Conservation (phyloP, 1,284 basidiomycete genomes). For the Ceratobasidium sp. region DNA sequence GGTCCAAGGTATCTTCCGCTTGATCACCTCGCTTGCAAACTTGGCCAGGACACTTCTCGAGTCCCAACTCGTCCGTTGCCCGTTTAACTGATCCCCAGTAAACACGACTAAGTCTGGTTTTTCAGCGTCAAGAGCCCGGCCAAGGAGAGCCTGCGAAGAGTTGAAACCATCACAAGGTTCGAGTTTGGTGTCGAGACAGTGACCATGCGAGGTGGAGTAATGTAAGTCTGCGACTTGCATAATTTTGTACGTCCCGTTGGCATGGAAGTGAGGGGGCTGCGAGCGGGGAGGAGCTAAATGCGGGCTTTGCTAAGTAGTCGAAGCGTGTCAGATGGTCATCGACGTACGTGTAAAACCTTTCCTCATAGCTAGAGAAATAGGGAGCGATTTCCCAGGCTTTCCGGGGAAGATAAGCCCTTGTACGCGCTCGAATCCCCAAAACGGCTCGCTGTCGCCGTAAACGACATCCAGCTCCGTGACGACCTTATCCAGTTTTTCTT, state of each 20-base stretch:
- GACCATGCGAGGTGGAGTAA: constrained; percentile 74
- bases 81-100: constrained; percentile 83
- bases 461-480: constrained; percentile 89
- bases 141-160: constrained; percentile 73
- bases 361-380: constrained; percentile 31
- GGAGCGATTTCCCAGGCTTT: constrained; percentile 30
- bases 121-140: constrained; percentile 75
- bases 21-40: constrained; percentile 78
- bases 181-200: constrained; percentile 70
- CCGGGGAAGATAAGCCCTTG: constrained; percentile 33
- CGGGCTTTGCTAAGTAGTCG: constrained; percentile 1
- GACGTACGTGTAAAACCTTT: constrained; percentile 37
- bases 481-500: constrained; percentile 62
- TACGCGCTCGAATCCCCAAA: constrained; percentile 71
- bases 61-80: constrained; percentile 88
- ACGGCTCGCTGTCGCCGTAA: constrained; percentile 77
- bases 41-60: constrained; percentile 84
- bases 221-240: constrained; percentile 92
- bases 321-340: no score
- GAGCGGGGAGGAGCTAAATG: constrained; percentile 67
- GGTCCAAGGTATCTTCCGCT: constrained; percentile 83
- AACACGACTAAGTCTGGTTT: constrained; percentile 91
- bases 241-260: constrained; percentile 82
- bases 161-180: constrained; percentile 66
- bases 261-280: constrained; percentile 78